These are phyloP conservation scores for Metschnikowia vanudenii DNA, from an alignment of 805 yeast genomes.

Conservation along the genomic window DNA sequence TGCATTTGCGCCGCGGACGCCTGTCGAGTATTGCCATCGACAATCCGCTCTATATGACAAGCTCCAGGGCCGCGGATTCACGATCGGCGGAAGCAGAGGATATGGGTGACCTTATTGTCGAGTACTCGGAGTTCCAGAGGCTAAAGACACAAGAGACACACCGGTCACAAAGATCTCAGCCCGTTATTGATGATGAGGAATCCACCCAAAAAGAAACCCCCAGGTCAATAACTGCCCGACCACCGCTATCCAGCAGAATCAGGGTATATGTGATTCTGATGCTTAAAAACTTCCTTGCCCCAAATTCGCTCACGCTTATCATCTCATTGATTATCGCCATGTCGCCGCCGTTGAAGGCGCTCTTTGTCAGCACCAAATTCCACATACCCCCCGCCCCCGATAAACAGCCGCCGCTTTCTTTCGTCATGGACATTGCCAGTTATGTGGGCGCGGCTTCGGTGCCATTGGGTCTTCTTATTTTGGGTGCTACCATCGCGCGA, in stretches of 20 bases:
- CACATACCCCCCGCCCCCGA: constrained; percentile 80
- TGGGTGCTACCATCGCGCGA: constrained; percentile 88
- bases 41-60: constrained; percentile 15
- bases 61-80: constrained; percentile 26
- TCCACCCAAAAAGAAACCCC: not conserved
- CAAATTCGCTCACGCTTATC: constrained; percentile 71
- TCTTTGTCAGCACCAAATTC: constrained; percentile 54
- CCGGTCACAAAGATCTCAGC: not conserved
- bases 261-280: constrained; percentile 7
- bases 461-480: constrained; percentile 75
- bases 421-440: constrained; percentile 73
- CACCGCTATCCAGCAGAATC: not conserved
- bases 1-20: constrained; percentile 4
- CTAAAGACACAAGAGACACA: constrained; percentile 22
- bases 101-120: constrained; percentile 40
- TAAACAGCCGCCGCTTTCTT: constrained; percentile 75
- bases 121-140: constrained; percentile 47
- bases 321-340: constrained; percentile 64
- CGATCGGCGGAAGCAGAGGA: constrained; percentile 32
- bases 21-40: constrained; percentile 6
- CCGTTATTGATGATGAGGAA: not conserved
- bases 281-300: constrained; percentile 57
- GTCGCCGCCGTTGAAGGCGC: constrained; percentile 65
- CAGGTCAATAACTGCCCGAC: not conserved
- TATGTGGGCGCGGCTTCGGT: constrained; percentile 87